phyloP scores from a whole-genome alignment of 495 filamentous ascomycete genomes.

The Xylaria longipes region DNA sequence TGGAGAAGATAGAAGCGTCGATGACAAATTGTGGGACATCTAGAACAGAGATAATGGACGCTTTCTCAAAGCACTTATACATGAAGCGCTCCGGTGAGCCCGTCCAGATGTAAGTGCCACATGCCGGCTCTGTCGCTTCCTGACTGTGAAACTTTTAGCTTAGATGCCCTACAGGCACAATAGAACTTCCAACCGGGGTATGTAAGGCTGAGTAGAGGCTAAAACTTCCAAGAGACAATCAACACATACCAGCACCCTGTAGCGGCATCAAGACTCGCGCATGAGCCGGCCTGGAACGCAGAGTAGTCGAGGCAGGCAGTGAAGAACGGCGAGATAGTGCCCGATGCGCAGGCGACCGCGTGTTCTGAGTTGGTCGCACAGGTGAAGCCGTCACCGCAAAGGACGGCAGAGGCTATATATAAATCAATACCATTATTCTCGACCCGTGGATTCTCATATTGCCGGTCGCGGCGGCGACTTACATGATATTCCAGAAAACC shows the following conservation, averaged over 20 bases:
- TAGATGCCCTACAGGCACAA: background rate
- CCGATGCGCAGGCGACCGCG: slow-evolving; percentile 43
- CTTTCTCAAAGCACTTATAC: slow-evolving; percentile 41
- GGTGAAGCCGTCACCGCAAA: slow-evolving; percentile 28
- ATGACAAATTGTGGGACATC: slow-evolving; percentile 40
- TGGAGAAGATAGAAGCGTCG: slow-evolving; percentile 31
- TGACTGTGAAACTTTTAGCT: slow-evolving; percentile 22
- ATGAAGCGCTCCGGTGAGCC: slow-evolving; percentile 39
- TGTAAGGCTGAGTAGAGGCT: background rate
- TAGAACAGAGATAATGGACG: slow-evolving; percentile 37
- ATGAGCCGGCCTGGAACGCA: slow-evolving; percentile 36
- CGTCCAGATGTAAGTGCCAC: slow-evolving; percentile 48
- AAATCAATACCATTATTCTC: background rate
- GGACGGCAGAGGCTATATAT: slow-evolving; percentile 21
- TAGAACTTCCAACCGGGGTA: background rate
- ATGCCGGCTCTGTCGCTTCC: slow-evolving; percentile 32
- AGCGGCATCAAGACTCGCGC: slow-evolving; percentile 24
- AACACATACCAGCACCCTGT: slow-evolving; percentile 51
- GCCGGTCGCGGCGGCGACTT: slow-evolving; percentile 25
- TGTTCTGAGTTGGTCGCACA: slow-evolving; percentile 43
- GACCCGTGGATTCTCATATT: background rate
- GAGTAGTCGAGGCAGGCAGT: slow-evolving; percentile 45
- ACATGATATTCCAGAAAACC: slow-evolving; percentile 39
- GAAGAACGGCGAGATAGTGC: slow-evolving; percentile 35
- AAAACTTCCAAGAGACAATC: background rate